Evolutionary conservation across 805 yeast species (phyloP).

Genomic region (Metahyphopichia silvanorum): DNA sequence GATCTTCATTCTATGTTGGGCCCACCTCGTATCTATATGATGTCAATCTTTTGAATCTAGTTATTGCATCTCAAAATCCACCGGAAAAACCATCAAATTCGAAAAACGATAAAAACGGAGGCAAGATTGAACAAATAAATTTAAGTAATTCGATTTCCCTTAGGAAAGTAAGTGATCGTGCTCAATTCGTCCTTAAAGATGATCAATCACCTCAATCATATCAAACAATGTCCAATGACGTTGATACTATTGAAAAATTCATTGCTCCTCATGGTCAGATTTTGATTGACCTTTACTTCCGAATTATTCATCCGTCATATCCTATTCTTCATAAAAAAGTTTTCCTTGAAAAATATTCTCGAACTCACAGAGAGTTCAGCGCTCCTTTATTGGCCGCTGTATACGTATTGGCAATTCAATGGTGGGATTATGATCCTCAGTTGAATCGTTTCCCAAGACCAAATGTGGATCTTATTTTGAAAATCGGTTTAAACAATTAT

Average conservation of each 20-base stretch:
- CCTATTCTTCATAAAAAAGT: slow-evolving; percentile 91
- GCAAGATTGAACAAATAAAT: slow-evolving; percentile 75
- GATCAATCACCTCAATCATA: slow-evolving; percentile 73
- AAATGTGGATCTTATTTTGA: slow-evolving; percentile 49
- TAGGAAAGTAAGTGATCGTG: slow-evolving; percentile 73
- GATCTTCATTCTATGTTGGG: slow-evolving; percentile 87
- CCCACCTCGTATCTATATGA: slow-evolving; percentile 81
- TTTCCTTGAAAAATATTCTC: slow-evolving; percentile 82
- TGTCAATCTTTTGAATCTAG: slow-evolving; percentile 58
- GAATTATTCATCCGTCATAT: slow-evolving; percentile 84
- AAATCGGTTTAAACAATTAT: slow-evolving; percentile 58
- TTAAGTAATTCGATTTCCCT: slow-evolving; percentile 62
- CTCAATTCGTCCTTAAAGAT: slow-evolving; percentile 75
- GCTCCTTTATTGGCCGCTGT: slow-evolving; percentile 92
- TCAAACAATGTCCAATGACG: slow-evolving; percentile 66
- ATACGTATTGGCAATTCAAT: slow-evolving; percentile 80
- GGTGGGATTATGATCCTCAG: slow-evolving; percentile 91
- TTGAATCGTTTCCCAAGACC: slow-evolving; percentile 78
- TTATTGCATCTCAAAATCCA: slow-evolving; percentile 38
- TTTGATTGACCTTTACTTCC: slow-evolving; percentile 74
- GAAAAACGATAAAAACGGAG: slow-evolving; percentile 30
- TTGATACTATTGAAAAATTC: slow-evolving; percentile 78
- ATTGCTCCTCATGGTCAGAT: slow-evolving; percentile 92
- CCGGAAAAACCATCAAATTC: neutral
- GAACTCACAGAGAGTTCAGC: slow-evolving; percentile 88